phyloP scores from a whole-genome alignment of 306 rosid genomes.

The Malus fusca region DNA sequence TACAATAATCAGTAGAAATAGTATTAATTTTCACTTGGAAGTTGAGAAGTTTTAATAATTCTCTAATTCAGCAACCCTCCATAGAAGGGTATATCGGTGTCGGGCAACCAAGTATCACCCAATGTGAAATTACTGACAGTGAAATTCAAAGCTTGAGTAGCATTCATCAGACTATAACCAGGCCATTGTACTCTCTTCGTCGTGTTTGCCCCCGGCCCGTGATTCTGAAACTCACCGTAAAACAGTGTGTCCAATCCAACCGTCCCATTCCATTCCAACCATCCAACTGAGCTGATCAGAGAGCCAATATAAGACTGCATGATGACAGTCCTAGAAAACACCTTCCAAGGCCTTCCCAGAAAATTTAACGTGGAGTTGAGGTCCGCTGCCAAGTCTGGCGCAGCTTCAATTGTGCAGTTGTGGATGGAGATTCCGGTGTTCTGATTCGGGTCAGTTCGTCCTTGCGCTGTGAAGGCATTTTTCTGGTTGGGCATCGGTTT shows the following conservation, averaged over 20 bases:
- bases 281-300: conserved; percentile 47
- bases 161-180: conserved; percentile 53
- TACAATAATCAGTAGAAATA: background rate
- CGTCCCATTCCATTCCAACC: conserved; percentile 74
- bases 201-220: conserved; percentile 65
- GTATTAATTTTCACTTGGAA: no score
- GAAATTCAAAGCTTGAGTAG: conserved; percentile 55
- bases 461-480: conserved; percentile 62
- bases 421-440: conserved; percentile 70
- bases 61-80: conserved; percentile 33
- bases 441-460: conserved; percentile 60
- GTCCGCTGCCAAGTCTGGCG: conserved; percentile 39
- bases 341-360: conserved; percentile 67
- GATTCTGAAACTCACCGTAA: conserved; percentile 61
- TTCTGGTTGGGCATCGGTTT: conserved; percentile 42
- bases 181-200: conserved; percentile 52
- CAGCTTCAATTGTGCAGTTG: conserved; percentile 59
- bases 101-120: conserved; percentile 69
- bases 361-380: conserved; percentile 19
- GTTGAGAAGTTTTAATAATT: background rate
- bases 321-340: conserved; percentile 62
- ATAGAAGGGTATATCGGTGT: conserved; percentile 52
- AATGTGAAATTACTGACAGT: conserved; percentile 55
- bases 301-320: conserved; percentile 67
- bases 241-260: conserved; percentile 52